phyloP scores from a whole-genome alignment of 2,329 filamentous ascomycete species.

The Xylariaceae sp. region DNA sequence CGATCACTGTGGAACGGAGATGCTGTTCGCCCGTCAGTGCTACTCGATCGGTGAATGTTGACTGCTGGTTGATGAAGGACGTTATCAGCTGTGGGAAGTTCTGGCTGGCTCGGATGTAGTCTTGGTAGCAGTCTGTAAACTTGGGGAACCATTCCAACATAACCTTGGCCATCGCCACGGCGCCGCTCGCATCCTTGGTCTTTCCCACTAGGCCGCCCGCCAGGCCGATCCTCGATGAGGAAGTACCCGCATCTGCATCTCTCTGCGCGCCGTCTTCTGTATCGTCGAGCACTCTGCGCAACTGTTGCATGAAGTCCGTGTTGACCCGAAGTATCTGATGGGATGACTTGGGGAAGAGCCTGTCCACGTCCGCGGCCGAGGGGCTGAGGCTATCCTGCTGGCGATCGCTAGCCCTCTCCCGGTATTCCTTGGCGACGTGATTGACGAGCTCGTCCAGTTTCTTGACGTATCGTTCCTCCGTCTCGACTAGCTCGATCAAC shows the following conservation, averaged over 20 bases:
- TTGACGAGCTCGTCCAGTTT: constrained; percentile 82
- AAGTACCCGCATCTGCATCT: constrained; percentile 62
- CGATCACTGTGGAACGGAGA: constrained; percentile 86
- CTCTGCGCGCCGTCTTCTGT: constrained; percentile 74
- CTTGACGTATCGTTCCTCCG: constrained; percentile 86
- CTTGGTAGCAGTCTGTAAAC: constrained; percentile 85
- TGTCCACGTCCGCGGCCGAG: constrained; percentile 64
- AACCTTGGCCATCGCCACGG: constrained; percentile 70
- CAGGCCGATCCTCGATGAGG: constrained; percentile 39
- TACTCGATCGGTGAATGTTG: constrained; percentile 75
- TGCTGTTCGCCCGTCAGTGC: constrained; percentile 83
- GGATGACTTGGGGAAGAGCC: constrained; percentile 75
- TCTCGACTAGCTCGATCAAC: constrained; percentile 84
- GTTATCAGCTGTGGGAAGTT: constrained; percentile 79
- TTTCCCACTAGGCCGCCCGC: constrained; percentile 40
- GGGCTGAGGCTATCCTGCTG: constrained; percentile 61
- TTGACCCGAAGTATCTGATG: constrained; percentile 79
- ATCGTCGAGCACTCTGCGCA: constrained; percentile 72
- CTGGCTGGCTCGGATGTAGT: constrained; percentile 88
- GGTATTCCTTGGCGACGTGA: constrained; percentile 74
- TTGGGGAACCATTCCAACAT: constrained; percentile 89
- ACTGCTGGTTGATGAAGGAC: constrained; percentile 70
- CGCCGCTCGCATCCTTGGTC: constrained; percentile 68
- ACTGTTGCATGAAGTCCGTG: constrained; percentile 68
- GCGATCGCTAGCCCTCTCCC: constrained; percentile 58